Percentiles rank a stretch among this genome's conserved stretches.
These are phyloP conservation scores for Dactylellina leptospora DNA, from an alignment of 2,329 filamentous ascomycete genomes.

Conservation along the genomic window DNA sequence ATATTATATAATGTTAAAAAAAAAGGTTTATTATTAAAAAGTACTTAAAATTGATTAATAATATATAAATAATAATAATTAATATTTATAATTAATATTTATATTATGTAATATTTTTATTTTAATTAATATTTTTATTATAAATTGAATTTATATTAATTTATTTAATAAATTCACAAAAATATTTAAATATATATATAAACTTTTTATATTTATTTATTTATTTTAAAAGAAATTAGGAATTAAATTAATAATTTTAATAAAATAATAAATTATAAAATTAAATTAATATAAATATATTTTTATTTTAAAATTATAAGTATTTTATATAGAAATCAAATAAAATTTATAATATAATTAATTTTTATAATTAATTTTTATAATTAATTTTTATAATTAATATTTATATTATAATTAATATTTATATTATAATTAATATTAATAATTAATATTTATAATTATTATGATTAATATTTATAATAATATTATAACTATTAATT, in stretches of 20 bases:
- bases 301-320: not conserved
- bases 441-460: too few species aligned
- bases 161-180: too few species aligned
- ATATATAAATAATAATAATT: not conserved
- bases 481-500: not conserved
- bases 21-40: not conserved
- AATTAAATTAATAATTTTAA: not conserved
- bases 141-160: too few species aligned
- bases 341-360: not conserved
- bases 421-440: too few species aligned
- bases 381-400: not conserved
- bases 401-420: too few species aligned
- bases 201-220: not conserved
- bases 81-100: not conserved
- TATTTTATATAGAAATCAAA: not conserved
- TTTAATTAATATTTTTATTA: too few species aligned
- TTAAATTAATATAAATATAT: not conserved
- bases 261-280: not conserved
- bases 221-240: not conserved
- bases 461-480: too few species aligned
- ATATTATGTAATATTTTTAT: too few species aligned
- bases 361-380: not conserved
- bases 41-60: not conserved
- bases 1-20: not conserved
- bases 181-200: not conserved